Evolutionary conservation across 495 filamentous ascomycete species (phyloP).

Genomic region (Melanomma pulvis-pyrius): DNA sequence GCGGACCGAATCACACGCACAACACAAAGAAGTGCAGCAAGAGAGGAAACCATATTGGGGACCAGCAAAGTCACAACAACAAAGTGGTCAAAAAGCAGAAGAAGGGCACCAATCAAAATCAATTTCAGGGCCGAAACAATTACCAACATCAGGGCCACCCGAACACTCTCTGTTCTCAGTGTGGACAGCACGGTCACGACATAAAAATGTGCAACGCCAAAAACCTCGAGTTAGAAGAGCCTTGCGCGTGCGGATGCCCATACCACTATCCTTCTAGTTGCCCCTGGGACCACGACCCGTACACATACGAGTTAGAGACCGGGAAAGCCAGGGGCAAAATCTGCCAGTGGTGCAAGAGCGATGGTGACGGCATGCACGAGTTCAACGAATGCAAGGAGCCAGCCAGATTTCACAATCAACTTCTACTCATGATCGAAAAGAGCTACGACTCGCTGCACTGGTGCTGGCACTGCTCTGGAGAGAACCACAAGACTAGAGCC

Average conservation of each 20-base stretch:
- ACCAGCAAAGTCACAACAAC: too few relatives aligned
- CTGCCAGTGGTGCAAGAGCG: conserved; percentile 20
- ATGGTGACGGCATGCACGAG: conserved; percentile 7
- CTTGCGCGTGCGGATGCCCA: conserved; percentile 4
- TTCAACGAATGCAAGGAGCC: conserved; percentile 7
- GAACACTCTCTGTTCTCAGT: too few relatives aligned
- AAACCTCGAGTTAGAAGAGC: not conserved
- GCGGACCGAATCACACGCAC: too few relatives aligned
- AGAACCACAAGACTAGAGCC: conserved; percentile 5
- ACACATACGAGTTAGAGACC: not conserved
- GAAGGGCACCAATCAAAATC: too few relatives aligned
- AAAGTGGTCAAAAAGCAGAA: too few relatives aligned
- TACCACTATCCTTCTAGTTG: conserved; percentile 6
- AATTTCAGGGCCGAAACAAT: too few relatives aligned
- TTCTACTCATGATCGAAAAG: conserved; percentile 1
- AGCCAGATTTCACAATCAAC: not conserved
- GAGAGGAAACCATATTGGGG: too few relatives aligned
- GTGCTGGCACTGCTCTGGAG: conserved; percentile 16
- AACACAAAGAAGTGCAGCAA: too few relatives aligned
- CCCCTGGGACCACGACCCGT: conserved; percentile 5
- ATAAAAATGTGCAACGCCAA: conserved; percentile 1
- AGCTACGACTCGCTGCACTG: conserved; percentile 11
- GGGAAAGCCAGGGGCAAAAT: conserved; percentile 3
- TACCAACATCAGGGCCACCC: too few relatives aligned
- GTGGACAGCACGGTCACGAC: conserved; percentile 3